These are phyloP conservation scores for Salix caprea DNA, from an alignment of 345 rosid genomes.

Conservation along the genomic window DNA sequence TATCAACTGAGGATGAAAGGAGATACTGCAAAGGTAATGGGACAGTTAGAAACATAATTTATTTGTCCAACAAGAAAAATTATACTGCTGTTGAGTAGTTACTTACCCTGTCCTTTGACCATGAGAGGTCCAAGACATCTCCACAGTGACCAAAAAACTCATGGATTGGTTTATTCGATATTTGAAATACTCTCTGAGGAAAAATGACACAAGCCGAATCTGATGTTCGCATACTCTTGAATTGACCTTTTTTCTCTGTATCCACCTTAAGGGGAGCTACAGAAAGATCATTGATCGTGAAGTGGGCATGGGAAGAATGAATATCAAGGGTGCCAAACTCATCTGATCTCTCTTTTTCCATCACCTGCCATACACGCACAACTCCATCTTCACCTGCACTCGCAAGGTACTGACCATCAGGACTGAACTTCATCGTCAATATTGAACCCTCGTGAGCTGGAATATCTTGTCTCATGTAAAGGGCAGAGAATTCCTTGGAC, in stretches of 20 bases:
- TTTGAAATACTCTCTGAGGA: conserved; percentile 36
- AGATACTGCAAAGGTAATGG: conserved; percentile 29
- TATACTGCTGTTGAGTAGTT: conserved; percentile 6
- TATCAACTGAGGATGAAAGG: conserved; percentile 50
- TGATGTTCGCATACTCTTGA: conserved; percentile 21
- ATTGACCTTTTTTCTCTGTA: conserved; percentile 20
- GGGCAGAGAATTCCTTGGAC: conserved; percentile 22
- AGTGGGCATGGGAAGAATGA: conserved; percentile 37
- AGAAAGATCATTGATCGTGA: conserved; percentile 27
- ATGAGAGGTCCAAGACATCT: conserved; percentile 45
- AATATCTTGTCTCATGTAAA: conserved; percentile 20
- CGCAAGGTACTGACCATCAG: conserved; percentile 27
- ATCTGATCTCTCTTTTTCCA: conserved; percentile 8
- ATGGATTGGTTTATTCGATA: conserved; percentile 45
- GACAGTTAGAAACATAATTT: conserved; percentile 9
- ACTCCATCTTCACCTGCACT: conserved; percentile 32
- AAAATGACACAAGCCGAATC: conserved; percentile 36
- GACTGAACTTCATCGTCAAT: conserved; percentile 28
- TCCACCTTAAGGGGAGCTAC: conserved; percentile 24
- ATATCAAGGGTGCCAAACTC: conserved; percentile 13
- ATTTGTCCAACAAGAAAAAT: neutral
- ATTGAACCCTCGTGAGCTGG: conserved; percentile 29
- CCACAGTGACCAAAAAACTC: conserved; percentile 47
- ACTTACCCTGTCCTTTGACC: conserved; percentile 47
- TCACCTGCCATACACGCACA: conserved; percentile 26